Evolutionary conservation across 176 grass and related monocot species (phyloP), one percentile per base, ranked within the genome.

Genomic region (Raddia distichophylla): DNA sequence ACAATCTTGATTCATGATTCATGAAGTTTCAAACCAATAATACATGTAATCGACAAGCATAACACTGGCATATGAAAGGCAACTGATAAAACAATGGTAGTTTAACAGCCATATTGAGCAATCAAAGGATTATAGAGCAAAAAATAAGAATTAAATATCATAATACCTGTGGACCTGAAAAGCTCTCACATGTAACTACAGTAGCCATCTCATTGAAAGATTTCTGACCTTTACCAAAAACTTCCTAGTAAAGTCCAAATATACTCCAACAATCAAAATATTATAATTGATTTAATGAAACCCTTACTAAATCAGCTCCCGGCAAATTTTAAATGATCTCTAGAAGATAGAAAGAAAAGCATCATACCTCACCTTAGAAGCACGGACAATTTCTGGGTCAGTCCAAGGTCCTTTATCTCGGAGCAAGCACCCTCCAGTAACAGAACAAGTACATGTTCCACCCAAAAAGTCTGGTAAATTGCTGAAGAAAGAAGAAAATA

Each of bases 381-480:
- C 76, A 65, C 35, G 61, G 73, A 74, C 77, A 73, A 93, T 86
- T 69, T 91, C 75, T 37, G 75, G 78, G 42, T 90, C 70, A 66
- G 75, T 95, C 95, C 95, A 98, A 34, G 92, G 92, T 63, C 92
- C 95, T 88, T 87, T 93, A 76, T 98, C 95, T 95, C 91, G 83
- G 67, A 86, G 73, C 77, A 95, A 87, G 90, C 95, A 98, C 55
- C 92, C 92, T 72, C 75, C 92, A 82, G 71, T 75, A 34, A 79
- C 72, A 86, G 83, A 87, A 81, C 95, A 98, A 66, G 70, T 88
- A 86, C 95, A 98, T 19, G 74, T 91, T 76, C 95, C 95, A 45
- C 92, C 95, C 35, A 98, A 74, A 81, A 95, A 93, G 18, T 88
- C 82, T 35, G 95, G 95, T 82, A 98, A 76, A 91, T 98, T 98